A percentile compares a stretch with the other conserved stretches of the same genome.
Conservation (phyloP, 768 basidiomycete species). For the Exidia glandulosa region DNA sequence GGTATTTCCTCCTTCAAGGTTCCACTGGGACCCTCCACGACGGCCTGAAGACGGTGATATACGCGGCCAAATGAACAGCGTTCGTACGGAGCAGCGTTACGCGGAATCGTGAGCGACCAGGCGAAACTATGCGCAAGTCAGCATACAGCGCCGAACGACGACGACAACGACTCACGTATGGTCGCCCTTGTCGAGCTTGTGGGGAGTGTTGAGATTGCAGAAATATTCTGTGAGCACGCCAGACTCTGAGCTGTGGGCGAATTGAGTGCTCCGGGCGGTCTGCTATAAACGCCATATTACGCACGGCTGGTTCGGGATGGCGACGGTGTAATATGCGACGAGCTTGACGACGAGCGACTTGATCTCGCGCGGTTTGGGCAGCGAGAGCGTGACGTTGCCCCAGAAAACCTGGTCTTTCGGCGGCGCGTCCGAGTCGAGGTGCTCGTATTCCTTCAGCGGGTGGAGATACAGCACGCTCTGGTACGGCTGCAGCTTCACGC, state of each 20-base stretch:
- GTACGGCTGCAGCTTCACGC: background rate
- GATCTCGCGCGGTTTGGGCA: background rate
- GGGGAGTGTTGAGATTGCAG: background rate
- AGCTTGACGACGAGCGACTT: background rate
- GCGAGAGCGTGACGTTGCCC: background rate
- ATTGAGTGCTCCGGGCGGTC: background rate
- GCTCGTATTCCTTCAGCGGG: background rate
- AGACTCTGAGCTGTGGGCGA: background rate
- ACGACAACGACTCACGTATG: background rate
- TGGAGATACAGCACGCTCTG: background rate
- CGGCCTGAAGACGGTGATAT: background rate
- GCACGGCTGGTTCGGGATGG: background rate
- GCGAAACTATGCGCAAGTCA: background rate
- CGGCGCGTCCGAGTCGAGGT: background rate
- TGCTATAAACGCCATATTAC: background rate
- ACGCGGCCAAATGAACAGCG: background rate
- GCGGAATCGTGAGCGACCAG: background rate
- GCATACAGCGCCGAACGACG: background rate
- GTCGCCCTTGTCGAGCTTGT: background rate
- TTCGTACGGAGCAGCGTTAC: background rate
- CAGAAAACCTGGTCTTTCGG: background rate
- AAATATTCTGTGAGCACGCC: background rate
- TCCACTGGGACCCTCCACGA: background rate
- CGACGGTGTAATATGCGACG: background rate
- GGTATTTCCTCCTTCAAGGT: background rate